These are phyloP conservation scores for Pseudoperonospora humuli DNA, from an alignment of 352 stramenopile genomes.

Conservation along the genomic window DNA sequence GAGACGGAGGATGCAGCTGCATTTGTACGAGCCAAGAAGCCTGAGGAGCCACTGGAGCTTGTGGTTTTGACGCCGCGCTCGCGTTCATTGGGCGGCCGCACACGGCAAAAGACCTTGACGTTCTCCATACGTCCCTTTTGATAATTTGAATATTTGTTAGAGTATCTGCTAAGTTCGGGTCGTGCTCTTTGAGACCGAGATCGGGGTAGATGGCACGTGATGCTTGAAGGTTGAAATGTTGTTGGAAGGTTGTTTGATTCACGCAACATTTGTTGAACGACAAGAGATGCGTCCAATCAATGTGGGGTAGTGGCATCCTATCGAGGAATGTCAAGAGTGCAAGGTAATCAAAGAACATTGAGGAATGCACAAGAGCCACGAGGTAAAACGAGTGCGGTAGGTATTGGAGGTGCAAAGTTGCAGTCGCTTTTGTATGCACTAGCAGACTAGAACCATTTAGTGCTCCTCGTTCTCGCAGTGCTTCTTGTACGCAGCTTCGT, in stretches of 20 bases:
- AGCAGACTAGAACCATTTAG: slow-evolving; percentile 21
- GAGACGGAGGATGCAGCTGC: slow-evolving; percentile 9
- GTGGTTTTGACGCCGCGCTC: slow-evolving; percentile 31
- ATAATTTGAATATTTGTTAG: slow-evolving; percentile 4
- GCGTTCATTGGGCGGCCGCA: slow-evolving; percentile 73
- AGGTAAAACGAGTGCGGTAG: slow-evolving; percentile 3
- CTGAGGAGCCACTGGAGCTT: slow-evolving; percentile 6
- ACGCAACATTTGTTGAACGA: background rate
- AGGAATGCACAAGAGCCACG: slow-evolving; percentile 1
- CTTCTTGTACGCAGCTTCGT: slow-evolving; percentile 81
- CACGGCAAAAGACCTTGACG: slow-evolving; percentile 83
- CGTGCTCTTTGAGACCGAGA: too few relatives aligned
- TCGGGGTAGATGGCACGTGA: too few relatives aligned
- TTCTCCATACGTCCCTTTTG: slow-evolving; percentile 44
- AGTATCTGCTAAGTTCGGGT: too few relatives aligned
- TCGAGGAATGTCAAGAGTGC: slow-evolving; percentile 2
- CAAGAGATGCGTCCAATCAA: slow-evolving; percentile 4
- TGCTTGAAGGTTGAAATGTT: background rate
- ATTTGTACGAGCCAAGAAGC: slow-evolving; percentile 13
- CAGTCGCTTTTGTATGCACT: slow-evolving; percentile 15
- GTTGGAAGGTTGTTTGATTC: background rate
- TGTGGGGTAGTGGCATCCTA: slow-evolving; percentile 12
- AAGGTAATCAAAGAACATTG: slow-evolving; percentile 12
- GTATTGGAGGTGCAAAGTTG: slow-evolving; percentile 19
- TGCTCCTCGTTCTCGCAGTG: slow-evolving; percentile 82